Percentiles rank a stretch among this genome's conserved stretches.
phyloP scores from a whole-genome alignment of 202 grass and related monocot species.

The Panicum hallii region DNA sequence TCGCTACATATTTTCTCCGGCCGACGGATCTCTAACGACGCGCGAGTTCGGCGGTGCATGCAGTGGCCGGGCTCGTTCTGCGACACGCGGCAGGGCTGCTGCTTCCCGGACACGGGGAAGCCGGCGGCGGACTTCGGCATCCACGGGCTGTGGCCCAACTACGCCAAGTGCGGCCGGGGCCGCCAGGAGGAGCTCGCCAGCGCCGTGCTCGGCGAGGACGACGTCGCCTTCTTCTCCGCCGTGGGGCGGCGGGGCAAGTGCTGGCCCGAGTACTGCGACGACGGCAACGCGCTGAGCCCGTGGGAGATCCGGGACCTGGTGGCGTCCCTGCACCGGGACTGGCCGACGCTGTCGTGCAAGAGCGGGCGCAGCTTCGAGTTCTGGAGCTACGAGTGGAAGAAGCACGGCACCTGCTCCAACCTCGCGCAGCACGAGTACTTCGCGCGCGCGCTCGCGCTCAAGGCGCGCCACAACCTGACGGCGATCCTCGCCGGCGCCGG shows the following conservation, averaged over 20 bases:
- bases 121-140: slow-evolving; percentile 72
- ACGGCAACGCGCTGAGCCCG: background rate
- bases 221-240: background rate
- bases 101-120: slow-evolving; percentile 67
- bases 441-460: slow-evolving; percentile 50
- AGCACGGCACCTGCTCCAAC: slow-evolving; percentile 80
- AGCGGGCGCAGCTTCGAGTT: slow-evolving; percentile 50
- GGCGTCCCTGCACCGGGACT: slow-evolving; percentile 44
- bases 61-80: slow-evolving; percentile 88
- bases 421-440: slow-evolving; percentile 72
- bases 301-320: slow-evolving; percentile 60
- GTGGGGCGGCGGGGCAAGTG: slow-evolving; percentile 34
- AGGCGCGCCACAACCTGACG: slow-evolving; percentile 57
- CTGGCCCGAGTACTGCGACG: slow-evolving; percentile 55
- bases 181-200: background rate
- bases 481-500: slow-evolving; percentile 55
- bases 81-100: slow-evolving; percentile 54
- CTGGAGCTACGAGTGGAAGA: slow-evolving; percentile 85
- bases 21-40: background rate
- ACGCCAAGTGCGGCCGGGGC: slow-evolving; percentile 41
- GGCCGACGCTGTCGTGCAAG: slow-evolving; percentile 71
- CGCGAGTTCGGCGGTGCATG: background rate
- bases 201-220: background rate
- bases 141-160: slow-evolving; percentile 86
- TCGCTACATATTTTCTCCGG: background rate